Conservation (phyloP, 1,139 yeast species). For the Suzukiozyma palmioleophila region DNA sequence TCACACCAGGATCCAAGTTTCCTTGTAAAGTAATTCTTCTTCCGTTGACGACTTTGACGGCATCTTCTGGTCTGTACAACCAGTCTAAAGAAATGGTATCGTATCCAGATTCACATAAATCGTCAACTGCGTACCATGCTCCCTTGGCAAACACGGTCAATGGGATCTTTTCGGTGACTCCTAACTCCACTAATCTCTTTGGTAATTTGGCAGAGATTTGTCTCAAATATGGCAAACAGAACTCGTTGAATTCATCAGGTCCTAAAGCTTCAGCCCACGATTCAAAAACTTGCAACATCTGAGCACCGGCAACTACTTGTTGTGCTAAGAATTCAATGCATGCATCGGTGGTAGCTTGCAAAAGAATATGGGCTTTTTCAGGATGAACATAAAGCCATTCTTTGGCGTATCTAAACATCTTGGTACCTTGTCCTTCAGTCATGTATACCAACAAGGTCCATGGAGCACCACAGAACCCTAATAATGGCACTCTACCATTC, state of each 20-base stretch:
- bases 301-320: slow-evolving; percentile 97
- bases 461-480: slow-evolving; percentile 97
- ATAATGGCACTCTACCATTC: slow-evolving; percentile 85
- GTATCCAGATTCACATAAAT: slow-evolving; percentile 79
- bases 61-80: slow-evolving; percentile 83
- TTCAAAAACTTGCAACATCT: slow-evolving; percentile 93
- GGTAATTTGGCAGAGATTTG: slow-evolving; percentile 75
- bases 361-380: slow-evolving; percentile 62
- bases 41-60: slow-evolving; percentile 70
- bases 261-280: slow-evolving; percentile 98
- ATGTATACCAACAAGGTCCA: slow-evolving; percentile 96
- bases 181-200: slow-evolving; percentile 62
- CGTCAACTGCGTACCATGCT: slow-evolving; percentile 95
- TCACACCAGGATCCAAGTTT: slow-evolving; percentile 90
- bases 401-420: slow-evolving; percentile 84
- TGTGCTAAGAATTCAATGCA: slow-evolving; percentile 90
- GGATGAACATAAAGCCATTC: slow-evolving; percentile 87
- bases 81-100: slow-evolving; percentile 89
- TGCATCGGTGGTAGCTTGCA: slow-evolving; percentile 80
- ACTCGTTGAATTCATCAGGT: slow-evolving; percentile 81
- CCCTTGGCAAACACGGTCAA: slow-evolving; percentile 92
- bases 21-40: slow-evolving; percentile 87
- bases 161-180: slow-evolving; percentile 70
- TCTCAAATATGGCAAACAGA: slow-evolving; percentile 80
- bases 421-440: slow-evolving; percentile 97